phyloP scores from a whole-genome alignment of 176 grass and related monocot genomes.

The Ensete ventricosum region DNA sequence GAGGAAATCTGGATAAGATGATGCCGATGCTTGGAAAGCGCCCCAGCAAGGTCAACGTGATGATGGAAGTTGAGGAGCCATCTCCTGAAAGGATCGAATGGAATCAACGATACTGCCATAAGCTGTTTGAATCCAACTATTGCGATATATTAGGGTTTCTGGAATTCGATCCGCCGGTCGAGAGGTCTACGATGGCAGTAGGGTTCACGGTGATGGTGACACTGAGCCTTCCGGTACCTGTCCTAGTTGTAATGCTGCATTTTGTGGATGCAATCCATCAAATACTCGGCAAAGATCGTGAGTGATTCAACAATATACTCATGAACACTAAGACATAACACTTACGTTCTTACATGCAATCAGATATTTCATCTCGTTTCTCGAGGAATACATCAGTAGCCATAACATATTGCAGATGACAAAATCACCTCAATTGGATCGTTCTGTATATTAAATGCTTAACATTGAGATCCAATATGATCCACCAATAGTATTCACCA shows the following conservation, averaged over 20 bases:
- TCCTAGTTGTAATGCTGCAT: slow-evolving; percentile 33
- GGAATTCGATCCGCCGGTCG: slow-evolving; percentile 24
- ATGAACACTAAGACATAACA: too few species aligned
- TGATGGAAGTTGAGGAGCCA: not conserved
- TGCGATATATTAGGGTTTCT: slow-evolving; percentile 25
- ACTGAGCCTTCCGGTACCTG: slow-evolving; percentile 34
- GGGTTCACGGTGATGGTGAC: slow-evolving; percentile 36
- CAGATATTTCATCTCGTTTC: too few species aligned
- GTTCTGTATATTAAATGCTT: too few species aligned
- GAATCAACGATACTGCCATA: slow-evolving; percentile 10
- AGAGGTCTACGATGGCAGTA: slow-evolving; percentile 26
- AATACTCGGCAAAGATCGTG: slow-evolving; percentile 16
- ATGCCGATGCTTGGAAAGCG: not conserved
- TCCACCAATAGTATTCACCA: too few species aligned
- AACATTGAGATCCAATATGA: too few species aligned
- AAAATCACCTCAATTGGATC: too few species aligned
- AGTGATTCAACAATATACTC: not conserved
- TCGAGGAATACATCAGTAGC: too few species aligned
- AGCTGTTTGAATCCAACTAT: slow-evolving; percentile 24
- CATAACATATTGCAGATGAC: too few species aligned
- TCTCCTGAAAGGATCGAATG: not conserved
- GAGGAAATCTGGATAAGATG: not conserved
- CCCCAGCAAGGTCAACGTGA: not conserved
- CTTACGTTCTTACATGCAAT: too few species aligned
- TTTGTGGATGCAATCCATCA: slow-evolving; percentile 34